Conservation (phyloP, 1,284 basidiomycete species). For the Trametes polyzona region DNA sequence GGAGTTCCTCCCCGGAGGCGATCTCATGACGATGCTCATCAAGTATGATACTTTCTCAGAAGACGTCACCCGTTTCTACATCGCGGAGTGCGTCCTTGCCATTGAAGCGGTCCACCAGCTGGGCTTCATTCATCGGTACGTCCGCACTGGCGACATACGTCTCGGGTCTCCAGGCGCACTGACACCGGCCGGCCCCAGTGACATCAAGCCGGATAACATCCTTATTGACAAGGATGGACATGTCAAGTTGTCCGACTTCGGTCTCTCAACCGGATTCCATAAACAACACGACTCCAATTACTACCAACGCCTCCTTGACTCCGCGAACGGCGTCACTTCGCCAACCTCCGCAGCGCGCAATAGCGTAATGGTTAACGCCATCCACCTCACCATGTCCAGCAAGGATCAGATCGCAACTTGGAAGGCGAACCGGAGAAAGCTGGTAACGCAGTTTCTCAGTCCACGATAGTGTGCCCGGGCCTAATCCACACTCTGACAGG, state of each 20-base stretch:
- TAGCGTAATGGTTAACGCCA: conserved; percentile 94
- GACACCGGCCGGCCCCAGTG: conserved; percentile 51
- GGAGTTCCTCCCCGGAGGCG: conserved; percentile 98
- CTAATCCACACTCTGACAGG: conserved; percentile 48
- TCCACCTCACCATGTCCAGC: conserved; percentile 92
- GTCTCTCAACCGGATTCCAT: conserved; percentile 96
- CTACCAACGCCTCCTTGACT: conserved; percentile 86
- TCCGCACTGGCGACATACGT: conserved; percentile 6
- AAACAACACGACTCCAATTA: conserved; percentile 96
- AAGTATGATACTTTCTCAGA: conserved; percentile 99
- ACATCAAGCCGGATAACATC: conserved; percentile 99
- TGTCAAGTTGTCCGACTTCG: conserved; percentile 98
- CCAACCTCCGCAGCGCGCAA: conserved; percentile 65
- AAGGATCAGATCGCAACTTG: conserved; percentile 96
- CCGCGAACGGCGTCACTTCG: conserved; percentile 46
- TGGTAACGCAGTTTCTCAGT: conserved; percentile 54
- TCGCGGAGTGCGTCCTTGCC: conserved; percentile 97
- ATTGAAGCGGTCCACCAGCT: conserved; percentile 98
- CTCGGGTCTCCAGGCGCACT: conserved; percentile 7
- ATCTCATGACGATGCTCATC: conserved; percentile 99
- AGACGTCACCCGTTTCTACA: conserved; percentile 98
- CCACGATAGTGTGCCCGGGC: background rate
- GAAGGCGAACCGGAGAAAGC: conserved; percentile 97
- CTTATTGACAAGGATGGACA: conserved; percentile 97
- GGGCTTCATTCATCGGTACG: conserved; percentile 97